Base-by-base conservation (phyloP, 1,139 yeast species). In the Yamadazyma atlantica region DNA sequence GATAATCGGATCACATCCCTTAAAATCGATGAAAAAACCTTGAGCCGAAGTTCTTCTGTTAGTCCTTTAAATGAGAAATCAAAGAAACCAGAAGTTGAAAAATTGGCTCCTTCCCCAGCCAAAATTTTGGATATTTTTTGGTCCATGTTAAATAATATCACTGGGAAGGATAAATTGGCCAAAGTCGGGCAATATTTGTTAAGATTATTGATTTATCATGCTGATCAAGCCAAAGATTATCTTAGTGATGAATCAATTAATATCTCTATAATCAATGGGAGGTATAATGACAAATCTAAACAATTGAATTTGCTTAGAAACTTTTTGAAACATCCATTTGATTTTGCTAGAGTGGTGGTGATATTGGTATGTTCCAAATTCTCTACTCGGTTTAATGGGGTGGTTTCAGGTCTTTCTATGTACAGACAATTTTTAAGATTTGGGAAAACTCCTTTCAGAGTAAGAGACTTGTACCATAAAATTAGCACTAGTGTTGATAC, bases 131-230 rank as follows among this genome's bases (percentile, higher is more conserved):
- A 77, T 35, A 62, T 82, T 4, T 63, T 80, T 40, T 72, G 80
- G 62, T 63, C 65, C 27, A 62, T 78, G 61, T 58, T 81, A 41
- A 75, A 73, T 43, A 72, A 73, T 40, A 58, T 82, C 19, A 70
- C 77, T 2, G 90, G 90, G 25, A 84, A 83, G 55, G 92, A 84
- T 52, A 82, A 82, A 51, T 43, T 81, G 47, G 85, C 87, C 25
- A 84, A 84, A 50, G 65, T 79, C 4, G 66, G 79, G 21, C 85
- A 80, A 50, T 83, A 82, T 50, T 55, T 74, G 0, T 57, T 84
- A 36, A 70, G 84, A 42, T 57, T 83, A 22, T 54, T 82, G 22
- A 62, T 78, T 18, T 60, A 70, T 41, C 78, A 80, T 51, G 68
- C 82, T 8, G 52, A 62, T 5, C 63, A 64, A 33, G 54, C 75